phyloP scores from a whole-genome alignment of 768 basidiomycete genomes.

The Psilocybe cyanescens region DNA sequence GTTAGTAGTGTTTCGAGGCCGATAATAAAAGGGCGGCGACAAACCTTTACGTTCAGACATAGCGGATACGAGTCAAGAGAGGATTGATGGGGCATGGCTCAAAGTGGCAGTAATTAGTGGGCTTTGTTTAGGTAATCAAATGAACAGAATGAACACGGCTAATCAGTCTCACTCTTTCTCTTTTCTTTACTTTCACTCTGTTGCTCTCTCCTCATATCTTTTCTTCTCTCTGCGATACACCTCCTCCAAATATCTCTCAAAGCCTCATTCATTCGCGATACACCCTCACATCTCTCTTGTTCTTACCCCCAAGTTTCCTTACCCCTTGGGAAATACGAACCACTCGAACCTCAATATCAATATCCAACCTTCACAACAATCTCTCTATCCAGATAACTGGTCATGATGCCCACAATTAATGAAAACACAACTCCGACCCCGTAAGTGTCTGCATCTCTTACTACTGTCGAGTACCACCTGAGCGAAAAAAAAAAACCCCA shows the following conservation, averaged over 20 bases:
- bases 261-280: constrained; percentile 9
- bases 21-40: constrained; percentile 10
- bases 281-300: not conserved
- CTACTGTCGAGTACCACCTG: too few relatives aligned
- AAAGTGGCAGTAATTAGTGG: constrained; percentile 18
- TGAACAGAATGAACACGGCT: constrained; percentile 22
- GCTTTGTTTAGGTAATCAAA: constrained; percentile 26
- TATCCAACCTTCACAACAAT: not conserved
- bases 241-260: not conserved
- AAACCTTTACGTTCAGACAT: constrained; percentile 88
- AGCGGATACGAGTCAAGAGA: constrained; percentile 27
- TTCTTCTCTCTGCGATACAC: constrained; percentile 16
- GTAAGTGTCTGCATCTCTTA: not conserved
- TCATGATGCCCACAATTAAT: not conserved
- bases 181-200: constrained; percentile 4
- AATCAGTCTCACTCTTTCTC: constrained; percentile 22
- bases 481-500: not conserved
- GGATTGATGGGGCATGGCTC: constrained; percentile 3
- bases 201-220: constrained; percentile 9
- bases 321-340: constrained; percentile 1
- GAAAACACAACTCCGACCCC: not conserved
- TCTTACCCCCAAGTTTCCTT: not conserved
- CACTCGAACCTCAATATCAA: not conserved
- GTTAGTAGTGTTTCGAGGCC: not conserved
- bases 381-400: not conserved